These are phyloP conservation scores for Aciculosporium take DNA, from an alignment of 2,329 filamentous ascomycete species.

Conservation along the genomic window DNA sequence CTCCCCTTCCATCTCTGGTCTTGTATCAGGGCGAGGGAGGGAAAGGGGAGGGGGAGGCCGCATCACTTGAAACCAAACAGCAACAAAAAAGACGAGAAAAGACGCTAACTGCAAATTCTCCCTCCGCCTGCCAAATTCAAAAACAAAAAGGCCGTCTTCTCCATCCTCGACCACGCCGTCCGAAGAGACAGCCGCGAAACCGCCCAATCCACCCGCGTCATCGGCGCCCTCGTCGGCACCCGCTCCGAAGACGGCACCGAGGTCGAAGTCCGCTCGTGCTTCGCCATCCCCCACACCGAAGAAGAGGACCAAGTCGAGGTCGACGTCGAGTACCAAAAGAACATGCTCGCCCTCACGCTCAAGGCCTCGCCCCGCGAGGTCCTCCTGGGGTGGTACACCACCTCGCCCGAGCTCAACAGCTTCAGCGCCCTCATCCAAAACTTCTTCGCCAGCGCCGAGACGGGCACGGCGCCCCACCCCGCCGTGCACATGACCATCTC, in stretches of 20 bases:
- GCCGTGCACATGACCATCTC: constrained; percentile 92
- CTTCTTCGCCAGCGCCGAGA: constrained; percentile 95
- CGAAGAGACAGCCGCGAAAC: constrained; percentile 57
- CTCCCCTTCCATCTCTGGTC: no score
- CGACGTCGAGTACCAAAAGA: constrained; percentile 99
- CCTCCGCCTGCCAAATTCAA: background rate
- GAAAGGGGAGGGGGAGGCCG: no score
- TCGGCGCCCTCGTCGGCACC: constrained; percentile 85
- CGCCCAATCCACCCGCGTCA: constrained; percentile 85
- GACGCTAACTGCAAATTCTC: constrained; percentile 3
- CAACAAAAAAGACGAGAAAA: no score
- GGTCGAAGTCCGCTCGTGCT: constrained; percentile 89
- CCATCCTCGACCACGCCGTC: constrained; percentile 84
- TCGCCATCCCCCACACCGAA: constrained; percentile 96
- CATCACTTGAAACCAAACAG: no score
- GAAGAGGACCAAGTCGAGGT: constrained; percentile 98
- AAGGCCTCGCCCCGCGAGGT: constrained; percentile 89
- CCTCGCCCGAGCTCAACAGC: constrained; percentile 89
- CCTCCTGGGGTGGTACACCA: constrained; percentile 96
- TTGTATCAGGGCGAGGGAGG: no score
- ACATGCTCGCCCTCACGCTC: constrained; percentile 90
- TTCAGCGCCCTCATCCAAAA: constrained; percentile 97
- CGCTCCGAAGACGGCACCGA: constrained; percentile 94
- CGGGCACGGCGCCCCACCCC: constrained; percentile 94
- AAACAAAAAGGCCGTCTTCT: constrained; percentile 52